Conservation (phyloP, 1,284 basidiomycete genomes). For the Microbotryum silenes-acaulis region DNA sequence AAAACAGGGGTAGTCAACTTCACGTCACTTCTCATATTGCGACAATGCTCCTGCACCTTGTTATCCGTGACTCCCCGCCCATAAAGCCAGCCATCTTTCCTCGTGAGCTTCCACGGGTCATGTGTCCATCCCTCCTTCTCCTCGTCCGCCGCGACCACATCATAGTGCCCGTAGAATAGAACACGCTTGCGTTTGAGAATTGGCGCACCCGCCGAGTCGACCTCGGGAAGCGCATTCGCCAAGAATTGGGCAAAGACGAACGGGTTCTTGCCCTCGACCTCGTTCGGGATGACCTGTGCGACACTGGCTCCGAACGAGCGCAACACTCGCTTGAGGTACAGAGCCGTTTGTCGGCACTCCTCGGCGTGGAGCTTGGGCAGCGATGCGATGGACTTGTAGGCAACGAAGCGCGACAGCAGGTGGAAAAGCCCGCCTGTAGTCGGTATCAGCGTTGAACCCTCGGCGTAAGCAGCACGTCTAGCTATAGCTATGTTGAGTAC, state of each 20-base stretch:
- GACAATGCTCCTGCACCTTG: conserved; percentile 29
- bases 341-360: conserved; percentile 83
- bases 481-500: neutral
- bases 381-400: conserved; percentile 76
- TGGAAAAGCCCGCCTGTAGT: conserved; percentile 43
- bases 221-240: conserved; percentile 44
- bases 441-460: neutral
- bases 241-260: conserved; percentile 77
- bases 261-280: conserved; percentile 51
- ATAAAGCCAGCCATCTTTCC: conserved; percentile 85
- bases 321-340: conserved; percentile 80
- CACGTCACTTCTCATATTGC: neutral
- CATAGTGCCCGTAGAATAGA: conserved; percentile 91
- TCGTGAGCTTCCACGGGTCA: conserved; percentile 73
- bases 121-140: conserved; percentile 54
- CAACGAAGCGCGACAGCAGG: conserved; percentile 75
- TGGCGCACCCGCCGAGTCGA: conserved; percentile 8
- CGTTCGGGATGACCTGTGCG: too few species aligned
- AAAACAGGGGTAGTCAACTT: conserved; percentile 8
- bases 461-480: conserved; percentile 3
- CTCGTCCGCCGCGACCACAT: conserved; percentile 64
- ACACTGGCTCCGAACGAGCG: conserved; percentile 66
- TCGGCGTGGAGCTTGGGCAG: conserved; percentile 53
- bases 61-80: conserved; percentile 66
- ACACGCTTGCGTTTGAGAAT: conserved; percentile 50